These are phyloP conservation scores for Cyberlindnera veronae DNA, from an alignment of 805 yeast genomes.

Conservation along the genomic window DNA sequence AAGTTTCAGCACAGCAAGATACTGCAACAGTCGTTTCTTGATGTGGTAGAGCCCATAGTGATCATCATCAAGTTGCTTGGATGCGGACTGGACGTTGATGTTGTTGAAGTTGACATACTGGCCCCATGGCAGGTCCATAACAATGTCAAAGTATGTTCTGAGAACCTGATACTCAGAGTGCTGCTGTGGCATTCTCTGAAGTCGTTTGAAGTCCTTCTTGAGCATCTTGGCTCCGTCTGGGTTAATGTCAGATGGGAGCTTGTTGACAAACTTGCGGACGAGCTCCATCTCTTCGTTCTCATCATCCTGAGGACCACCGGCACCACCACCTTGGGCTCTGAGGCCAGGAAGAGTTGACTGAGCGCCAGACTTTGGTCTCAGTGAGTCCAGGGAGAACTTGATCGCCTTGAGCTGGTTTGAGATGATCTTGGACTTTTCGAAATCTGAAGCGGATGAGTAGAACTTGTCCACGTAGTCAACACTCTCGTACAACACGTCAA, in stretches of 20 bases:
- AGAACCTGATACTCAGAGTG: slow-evolving; percentile 64
- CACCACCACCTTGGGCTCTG: slow-evolving; percentile 1
- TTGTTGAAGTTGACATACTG: slow-evolving; percentile 29
- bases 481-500: slow-evolving; percentile 34
- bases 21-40: slow-evolving; percentile 72
- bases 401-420: slow-evolving; percentile 54
- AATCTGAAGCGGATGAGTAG: slow-evolving; percentile 45
- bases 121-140: slow-evolving; percentile 60
- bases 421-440: slow-evolving; percentile 51
- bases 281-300: slow-evolving; percentile 38
- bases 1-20: slow-evolving; percentile 72
- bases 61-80: slow-evolving; percentile 61
- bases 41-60: slow-evolving; percentile 75
- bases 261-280: slow-evolving; percentile 30
- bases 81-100: slow-evolving; percentile 51
- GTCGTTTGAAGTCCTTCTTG: slow-evolving; percentile 50
- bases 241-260: slow-evolving; percentile 29
- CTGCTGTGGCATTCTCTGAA: slow-evolving; percentile 48
- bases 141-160: slow-evolving; percentile 59
- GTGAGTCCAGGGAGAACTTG: slow-evolving; percentile 44
- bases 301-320: slow-evolving; percentile 11
- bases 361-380: slow-evolving; percentile 30
- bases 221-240: slow-evolving; percentile 41
- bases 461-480: slow-evolving; percentile 42
- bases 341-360: slow-evolving; percentile 5